Percentiles rank a stretch among this genome's conserved stretches.
Conservation (phyloP, 139 green algal genomes). For the Chlamydomonas sphaeroides region DNA sequence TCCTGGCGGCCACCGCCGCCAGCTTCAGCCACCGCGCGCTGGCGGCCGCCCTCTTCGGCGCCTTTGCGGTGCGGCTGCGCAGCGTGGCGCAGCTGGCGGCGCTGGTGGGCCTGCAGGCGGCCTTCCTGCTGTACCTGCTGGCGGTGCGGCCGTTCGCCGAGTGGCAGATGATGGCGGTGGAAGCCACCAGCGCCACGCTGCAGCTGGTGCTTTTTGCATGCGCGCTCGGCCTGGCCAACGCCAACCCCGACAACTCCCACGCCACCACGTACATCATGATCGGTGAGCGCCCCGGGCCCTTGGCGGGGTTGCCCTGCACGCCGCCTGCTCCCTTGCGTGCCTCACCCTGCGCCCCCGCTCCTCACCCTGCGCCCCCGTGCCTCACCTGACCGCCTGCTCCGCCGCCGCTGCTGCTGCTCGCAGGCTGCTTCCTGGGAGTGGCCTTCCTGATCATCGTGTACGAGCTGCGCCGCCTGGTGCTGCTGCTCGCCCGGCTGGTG, state of each 20-base stretch:
- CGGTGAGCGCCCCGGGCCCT: neutral
- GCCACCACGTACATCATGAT: slow-evolving; percentile 18
- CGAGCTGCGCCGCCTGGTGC: neutral
- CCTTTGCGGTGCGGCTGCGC: neutral
- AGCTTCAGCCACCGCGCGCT: slow-evolving; percentile 17
- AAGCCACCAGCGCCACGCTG: slow-evolving; percentile 4
- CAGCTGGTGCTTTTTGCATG: neutral
- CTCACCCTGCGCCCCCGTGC: too few species aligned
- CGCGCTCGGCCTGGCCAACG: neutral
- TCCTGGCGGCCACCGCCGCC: neutral
- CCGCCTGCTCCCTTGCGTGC: too few species aligned
- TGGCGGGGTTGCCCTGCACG: too few species aligned
- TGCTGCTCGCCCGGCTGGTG: neutral
- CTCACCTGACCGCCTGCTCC: too few species aligned
- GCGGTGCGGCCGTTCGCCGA: neutral
- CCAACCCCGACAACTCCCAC: neutral
- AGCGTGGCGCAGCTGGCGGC: neutral
- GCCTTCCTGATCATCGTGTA: slow-evolving; percentile 1
- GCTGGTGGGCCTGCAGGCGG: neutral
- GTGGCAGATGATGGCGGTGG: neutral
- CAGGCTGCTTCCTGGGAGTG: slow-evolving; percentile 1
- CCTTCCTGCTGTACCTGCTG: slow-evolving; percentile 11
- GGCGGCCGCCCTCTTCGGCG: neutral
- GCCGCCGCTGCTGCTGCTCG: too few species aligned
- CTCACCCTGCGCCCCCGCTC: too few species aligned